These are phyloP conservation scores for Cucumis variabilis DNA, from an alignment of 331 rosid genomes.

Conservation along the genomic window DNA sequence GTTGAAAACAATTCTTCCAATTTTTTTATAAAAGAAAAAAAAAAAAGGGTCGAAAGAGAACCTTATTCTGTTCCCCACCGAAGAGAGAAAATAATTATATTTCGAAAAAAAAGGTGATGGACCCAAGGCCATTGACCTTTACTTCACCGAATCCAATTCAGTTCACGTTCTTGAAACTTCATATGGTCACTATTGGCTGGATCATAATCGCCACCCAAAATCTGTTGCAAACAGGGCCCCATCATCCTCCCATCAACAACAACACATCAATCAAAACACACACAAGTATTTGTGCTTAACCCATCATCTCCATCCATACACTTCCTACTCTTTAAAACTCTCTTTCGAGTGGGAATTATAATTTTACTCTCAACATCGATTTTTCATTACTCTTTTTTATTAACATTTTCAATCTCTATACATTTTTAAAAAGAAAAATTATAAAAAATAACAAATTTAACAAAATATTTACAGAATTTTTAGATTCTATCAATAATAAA, in stretches of 20 bases:
- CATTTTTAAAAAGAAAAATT: too few species aligned
- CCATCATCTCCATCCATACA: too few species aligned
- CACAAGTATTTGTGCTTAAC: too few species aligned
- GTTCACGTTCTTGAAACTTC: not conserved
- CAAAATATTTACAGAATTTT: too few species aligned
- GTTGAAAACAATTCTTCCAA: not conserved
- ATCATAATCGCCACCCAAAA: constrained; percentile 4
- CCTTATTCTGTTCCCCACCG: not conserved
- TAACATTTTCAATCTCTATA: too few species aligned
- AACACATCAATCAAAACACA: not conserved
- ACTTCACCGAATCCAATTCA: not conserved
- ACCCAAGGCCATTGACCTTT: not conserved
- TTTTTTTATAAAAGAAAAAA: too few species aligned
- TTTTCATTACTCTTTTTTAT: too few species aligned
- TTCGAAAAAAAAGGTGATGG: not conserved
- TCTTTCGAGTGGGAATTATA: too few species aligned
- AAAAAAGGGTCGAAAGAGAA: not conserved
- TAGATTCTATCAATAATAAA: too few species aligned
- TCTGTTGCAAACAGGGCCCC: constrained; percentile 23
- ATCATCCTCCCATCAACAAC: not conserved
- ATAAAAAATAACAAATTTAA: too few species aligned
- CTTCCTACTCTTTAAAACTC: too few species aligned
- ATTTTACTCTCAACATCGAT: too few species aligned
- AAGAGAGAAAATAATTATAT: not conserved
- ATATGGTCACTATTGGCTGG: not conserved